Conservation (phyloP, 345 rosid genomes). For the Eutrema japonicum region DNA sequence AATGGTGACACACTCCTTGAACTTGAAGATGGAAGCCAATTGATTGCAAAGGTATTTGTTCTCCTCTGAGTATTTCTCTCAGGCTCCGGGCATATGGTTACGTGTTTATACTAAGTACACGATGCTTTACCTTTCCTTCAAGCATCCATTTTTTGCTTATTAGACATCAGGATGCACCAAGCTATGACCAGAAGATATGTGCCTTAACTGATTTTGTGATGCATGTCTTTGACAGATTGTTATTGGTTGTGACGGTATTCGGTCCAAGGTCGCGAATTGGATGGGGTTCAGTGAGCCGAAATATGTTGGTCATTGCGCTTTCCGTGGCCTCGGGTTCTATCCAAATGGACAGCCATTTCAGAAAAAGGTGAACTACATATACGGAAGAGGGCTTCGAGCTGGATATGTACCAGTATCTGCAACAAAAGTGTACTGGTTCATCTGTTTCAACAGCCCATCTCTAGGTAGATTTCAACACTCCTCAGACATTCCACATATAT, state of each 20-base stretch:
- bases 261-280: conserved; percentile 83
- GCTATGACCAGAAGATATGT: conserved; percentile 8
- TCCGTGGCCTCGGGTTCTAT: conserved; percentile 74
- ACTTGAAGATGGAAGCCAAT: conserved; percentile 61
- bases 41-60: conserved; percentile 62
- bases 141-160: not conserved
- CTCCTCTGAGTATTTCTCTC: not conserved
- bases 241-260: conserved; percentile 84
- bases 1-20: conserved; percentile 58
- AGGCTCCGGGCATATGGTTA: too few relatives aligned
- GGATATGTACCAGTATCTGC: conserved; percentile 85
- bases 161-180: not conserved
- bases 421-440: conserved; percentile 87
- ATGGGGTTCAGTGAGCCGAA: conserved; percentile 86
- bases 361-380: conserved; percentile 66
- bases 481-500: not conserved
- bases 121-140: not conserved
- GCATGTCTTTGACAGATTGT: conserved; percentile 60
- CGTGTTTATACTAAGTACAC: not conserved
- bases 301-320: conserved; percentile 80
- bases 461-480: conserved; percentile 55
- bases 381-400: conserved; percentile 84
- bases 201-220: conserved; percentile 5
- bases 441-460: conserved; percentile 83
- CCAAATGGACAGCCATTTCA: conserved; percentile 75